Evolutionary conservation across 2,329 filamentous ascomycete genomes (phyloP).

Genomic region (Colletotrichum lini): DNA sequence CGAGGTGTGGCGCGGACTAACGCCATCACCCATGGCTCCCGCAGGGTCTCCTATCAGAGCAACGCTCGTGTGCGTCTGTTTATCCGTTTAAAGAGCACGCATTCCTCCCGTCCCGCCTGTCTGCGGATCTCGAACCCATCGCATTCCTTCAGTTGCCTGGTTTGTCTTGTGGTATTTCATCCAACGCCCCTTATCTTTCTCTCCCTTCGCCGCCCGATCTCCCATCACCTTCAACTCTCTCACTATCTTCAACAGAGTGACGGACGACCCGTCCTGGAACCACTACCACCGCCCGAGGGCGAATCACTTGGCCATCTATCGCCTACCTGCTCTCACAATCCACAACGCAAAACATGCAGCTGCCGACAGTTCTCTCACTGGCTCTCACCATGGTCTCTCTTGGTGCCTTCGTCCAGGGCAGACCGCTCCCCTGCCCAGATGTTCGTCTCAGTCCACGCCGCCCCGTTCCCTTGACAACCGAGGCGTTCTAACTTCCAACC

Average conservation of each 20-base stretch:
- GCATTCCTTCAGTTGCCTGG: slow-evolving; percentile 28
- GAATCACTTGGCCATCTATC: neutral
- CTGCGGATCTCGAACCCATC: neutral
- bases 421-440: slow-evolving; percentile 57
- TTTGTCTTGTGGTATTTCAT: slow-evolving; percentile 1
- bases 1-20: slow-evolving; percentile 34
- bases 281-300: neutral
- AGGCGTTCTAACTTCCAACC: slow-evolving; percentile 31
- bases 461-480: neutral
- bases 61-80: slow-evolving; percentile 29
- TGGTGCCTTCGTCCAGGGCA: slow-evolving; percentile 47
- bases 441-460: slow-evolving; percentile 47
- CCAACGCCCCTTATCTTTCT: slow-evolving; percentile 4
- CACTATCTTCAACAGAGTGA: slow-evolving; percentile 8
- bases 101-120: slow-evolving; percentile 25
- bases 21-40: slow-evolving; percentile 35
- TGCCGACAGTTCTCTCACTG: slow-evolving; percentile 45
- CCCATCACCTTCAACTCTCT: neutral
- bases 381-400: slow-evolving; percentile 47
- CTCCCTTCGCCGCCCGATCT: neutral
- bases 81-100: slow-evolving; percentile 23
- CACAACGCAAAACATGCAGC: slow-evolving; percentile 46
- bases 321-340: neutral
- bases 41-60: slow-evolving; percentile 18
- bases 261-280: neutral